Base-by-base conservation (phyloP, 2,329 filamentous ascomycete species). In the Passalora sequoiae region DNA sequence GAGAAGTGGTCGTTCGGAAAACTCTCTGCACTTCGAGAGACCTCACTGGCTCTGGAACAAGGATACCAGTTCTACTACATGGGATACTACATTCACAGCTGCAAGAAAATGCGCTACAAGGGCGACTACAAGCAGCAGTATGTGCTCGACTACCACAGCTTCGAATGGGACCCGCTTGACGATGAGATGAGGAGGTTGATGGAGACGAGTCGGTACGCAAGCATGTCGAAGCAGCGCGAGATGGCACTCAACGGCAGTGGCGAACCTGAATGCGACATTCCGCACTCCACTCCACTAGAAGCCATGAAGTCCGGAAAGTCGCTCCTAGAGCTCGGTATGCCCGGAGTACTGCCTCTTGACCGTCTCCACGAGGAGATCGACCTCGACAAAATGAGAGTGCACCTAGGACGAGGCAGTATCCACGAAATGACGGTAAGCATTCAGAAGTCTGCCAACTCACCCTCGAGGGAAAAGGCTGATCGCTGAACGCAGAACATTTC, bases 91-190 rank as follows among this genome's bases (percentile, higher is more conserved):
- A 91, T 92, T 46, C 85, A 89, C 62, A 80, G 70, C 42, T 91
- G 86, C 57, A 73, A 77, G 40, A 92, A 92, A 69, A 91, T 92
- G 86, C 74, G 75, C 55, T 92, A 92, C 70, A 92, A 92, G 69
- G 83, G 81, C 45, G 83, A 89, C 59, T 92, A 86, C 61, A 71
- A 74, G 8, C 86, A 85, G 1, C 84, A 88, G 59, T 78, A 82
- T 57, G 74, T 92, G 8, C 72, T 91, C 8, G 83, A 89, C 51
- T 83, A 84, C 0, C 77, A 61, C 30, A 59, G 46, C 19, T 36
- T 58, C 6, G 46, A 59, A 6, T 66, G 63, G 63, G 47, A 59
- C 40, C 38, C 50, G 7, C 43, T 66, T 35, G 53, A 65, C 24
- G 59, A 59, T 15, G 54, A 59, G 22, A 53, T 65, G 49, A 46